Conservation (phyloP, 108 stramenopile genomes). For the Stephanodiscus triporus region DNA sequence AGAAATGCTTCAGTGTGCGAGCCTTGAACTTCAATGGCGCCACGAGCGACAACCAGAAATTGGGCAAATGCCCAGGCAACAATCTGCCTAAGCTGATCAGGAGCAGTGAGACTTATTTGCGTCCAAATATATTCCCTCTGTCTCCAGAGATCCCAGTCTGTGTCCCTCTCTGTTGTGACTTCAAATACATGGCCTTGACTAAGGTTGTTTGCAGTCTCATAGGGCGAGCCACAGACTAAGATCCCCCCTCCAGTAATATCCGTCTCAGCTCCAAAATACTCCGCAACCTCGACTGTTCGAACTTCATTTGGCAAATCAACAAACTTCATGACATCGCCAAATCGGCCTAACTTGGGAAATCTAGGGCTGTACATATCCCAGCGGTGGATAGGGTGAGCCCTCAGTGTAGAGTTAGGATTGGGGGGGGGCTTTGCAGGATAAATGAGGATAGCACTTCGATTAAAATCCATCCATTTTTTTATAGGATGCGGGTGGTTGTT, state of each 20-base stretch:
- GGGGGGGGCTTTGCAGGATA: slow-evolving; percentile 20
- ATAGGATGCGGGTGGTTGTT: slow-evolving; percentile 42
- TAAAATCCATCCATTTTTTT: slow-evolving; percentile 45
- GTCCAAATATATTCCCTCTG: slow-evolving; percentile 63
- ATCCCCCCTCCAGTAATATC: slow-evolving; percentile 25
- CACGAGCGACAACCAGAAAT: slow-evolving; percentile 56
- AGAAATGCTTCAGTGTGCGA: slow-evolving; percentile 38
- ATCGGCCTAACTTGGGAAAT: slow-evolving; percentile 37
- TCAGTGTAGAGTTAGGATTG: slow-evolving; percentile 13
- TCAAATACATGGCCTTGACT: slow-evolving; percentile 30
- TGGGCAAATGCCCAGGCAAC: slow-evolving; percentile 77
- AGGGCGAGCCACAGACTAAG: slow-evolving; percentile 68
- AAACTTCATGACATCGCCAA: slow-evolving; percentile 37
- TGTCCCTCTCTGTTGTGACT: slow-evolving; percentile 26
- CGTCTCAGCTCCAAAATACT: slow-evolving; percentile 38
- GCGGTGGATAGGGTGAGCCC: slow-evolving; percentile 39
- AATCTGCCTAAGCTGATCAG: slow-evolving; percentile 80
- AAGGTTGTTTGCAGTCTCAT: slow-evolving; percentile 61
- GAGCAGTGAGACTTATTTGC: slow-evolving; percentile 55
- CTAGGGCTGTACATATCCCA: slow-evolving; percentile 34
- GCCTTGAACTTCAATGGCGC: slow-evolving; percentile 20
- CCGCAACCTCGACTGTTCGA: slow-evolving; percentile 39
- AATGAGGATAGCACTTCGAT: slow-evolving; percentile 15
- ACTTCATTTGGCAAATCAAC: slow-evolving; percentile 44
- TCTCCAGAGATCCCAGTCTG: slow-evolving; percentile 34